Base-by-base conservation (phyloP, 768 basidiomycete genomes). In the Gyrodon lividus region DNA sequence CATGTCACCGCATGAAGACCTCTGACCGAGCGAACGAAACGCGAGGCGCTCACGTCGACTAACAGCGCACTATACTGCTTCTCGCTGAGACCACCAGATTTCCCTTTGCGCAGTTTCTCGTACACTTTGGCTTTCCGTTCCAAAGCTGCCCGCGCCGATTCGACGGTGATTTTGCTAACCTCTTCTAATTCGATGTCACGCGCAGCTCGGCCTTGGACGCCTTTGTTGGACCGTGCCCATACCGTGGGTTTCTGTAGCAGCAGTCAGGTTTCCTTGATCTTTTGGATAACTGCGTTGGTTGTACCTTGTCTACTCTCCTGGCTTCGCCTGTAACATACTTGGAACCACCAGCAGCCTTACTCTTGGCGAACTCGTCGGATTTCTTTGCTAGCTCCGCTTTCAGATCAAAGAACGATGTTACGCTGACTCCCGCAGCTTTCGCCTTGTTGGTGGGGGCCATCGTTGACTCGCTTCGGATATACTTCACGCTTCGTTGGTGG, bases 41-140 rank as follows among this genome's bases (percentile, higher is more conserved):
- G 31, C 14, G 8, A 13, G 16, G 7, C 7, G 8, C n/a, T 26
- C 63, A 92, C 91, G 63, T 93, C 89, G 0, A 93, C 89, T 52
- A 92, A 69, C 16, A 92, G 68, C 1, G 76, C 71, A 48, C 84
- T 84, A 52, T 82, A 87, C 61, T 94, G 88, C 47, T 77, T 78
- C 51, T 92, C 89, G 39, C 63, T 86, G 61, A 94, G 62, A 4
- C 91, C 90, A 0, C 85, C 90, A 10, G 82, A 82, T 67, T 89
- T 87, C 12, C 92, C 92, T 59, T 81, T 85, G 62, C 76, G 71
- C 33, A 93, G 65, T 63, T 92, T 85, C 10, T 92, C 86, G 59
- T 94, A 93, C 43, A 89, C 80, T 67, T 82, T 80, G 4, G 88
- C 82, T 64, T 94, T 93, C 51, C 84, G 77, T 66, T 92, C 87